Evolutionary conservation across 495 filamentous ascomycete genomes (phyloP).

Genomic region (Penicillium roqueforti): DNA sequence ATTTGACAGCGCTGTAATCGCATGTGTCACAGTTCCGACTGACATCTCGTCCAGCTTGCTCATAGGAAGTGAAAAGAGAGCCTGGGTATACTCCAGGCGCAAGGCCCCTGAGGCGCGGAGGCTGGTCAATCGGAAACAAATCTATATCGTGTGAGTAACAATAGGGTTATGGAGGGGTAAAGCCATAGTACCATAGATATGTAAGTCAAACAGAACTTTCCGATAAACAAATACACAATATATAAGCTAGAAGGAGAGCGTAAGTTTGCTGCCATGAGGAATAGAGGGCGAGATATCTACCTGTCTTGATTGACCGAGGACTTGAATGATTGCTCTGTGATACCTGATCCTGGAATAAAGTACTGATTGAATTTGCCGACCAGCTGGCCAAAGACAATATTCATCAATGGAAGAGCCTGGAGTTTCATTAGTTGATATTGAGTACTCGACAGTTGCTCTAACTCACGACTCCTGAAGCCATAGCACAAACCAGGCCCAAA

Average conservation of each 20-base stretch:
- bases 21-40: constrained; percentile 42
- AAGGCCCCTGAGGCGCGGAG: constrained; percentile 31
- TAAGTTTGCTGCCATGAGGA: background rate
- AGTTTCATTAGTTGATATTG: background rate
- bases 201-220: background rate
- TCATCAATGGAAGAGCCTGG: background rate
- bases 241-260: background rate
- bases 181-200: too few species aligned
- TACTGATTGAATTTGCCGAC: background rate
- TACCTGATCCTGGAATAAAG: background rate
- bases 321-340: background rate
- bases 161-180: too few species aligned
- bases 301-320: background rate
- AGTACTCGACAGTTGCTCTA: background rate
- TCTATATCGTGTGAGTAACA: too few species aligned
- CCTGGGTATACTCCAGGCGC: constrained; percentile 29
- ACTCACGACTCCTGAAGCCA: background rate
- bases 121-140: constrained; percentile 49
- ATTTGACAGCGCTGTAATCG: constrained; percentile 62
- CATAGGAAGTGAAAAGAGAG: constrained; percentile 33
- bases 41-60: constrained; percentile 32
- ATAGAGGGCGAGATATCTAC: background rate
- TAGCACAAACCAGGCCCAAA: background rate
- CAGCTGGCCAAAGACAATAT: background rate
- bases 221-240: background rate